A percentile compares a stretch with the other conserved stretches of the same genome.
These are phyloP conservation scores for Solanum peruvianum DNA, from an alignment of 257 asterid species.

Conservation along the genomic window DNA sequence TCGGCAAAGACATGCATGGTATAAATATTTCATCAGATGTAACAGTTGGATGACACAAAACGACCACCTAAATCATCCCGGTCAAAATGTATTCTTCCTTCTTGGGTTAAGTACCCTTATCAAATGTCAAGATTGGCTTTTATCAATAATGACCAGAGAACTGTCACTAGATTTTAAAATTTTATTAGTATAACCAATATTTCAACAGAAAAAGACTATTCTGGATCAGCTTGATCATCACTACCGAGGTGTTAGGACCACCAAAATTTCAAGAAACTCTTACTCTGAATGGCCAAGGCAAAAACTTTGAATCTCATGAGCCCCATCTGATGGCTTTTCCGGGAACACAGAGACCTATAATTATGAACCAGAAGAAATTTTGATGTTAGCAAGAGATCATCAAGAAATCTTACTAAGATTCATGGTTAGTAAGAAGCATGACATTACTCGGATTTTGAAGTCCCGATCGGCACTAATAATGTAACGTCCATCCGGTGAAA, in stretches of 20 bases:
- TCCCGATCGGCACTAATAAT: conserved; percentile 89
- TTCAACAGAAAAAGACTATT: not conserved
- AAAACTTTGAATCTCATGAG: conserved; percentile 80
- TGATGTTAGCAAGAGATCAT: not conserved
- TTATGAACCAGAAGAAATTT: conserved; percentile 7
- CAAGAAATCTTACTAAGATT: not conserved
- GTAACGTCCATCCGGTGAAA: conserved; percentile 67
- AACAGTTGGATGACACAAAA: not conserved
- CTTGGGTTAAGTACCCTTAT: not conserved
- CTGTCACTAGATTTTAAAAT: not conserved
- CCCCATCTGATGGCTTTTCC: conserved; percentile 59
- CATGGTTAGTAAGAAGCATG: not conserved
- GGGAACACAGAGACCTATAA: conserved; percentile 74
- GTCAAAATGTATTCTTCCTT: not conserved
- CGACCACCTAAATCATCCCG: not conserved
- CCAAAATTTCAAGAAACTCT: conserved; percentile 9
- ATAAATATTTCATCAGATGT: not conserved
- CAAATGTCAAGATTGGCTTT: not conserved
- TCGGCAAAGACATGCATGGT: not conserved
- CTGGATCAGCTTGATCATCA: not conserved
- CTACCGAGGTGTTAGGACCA: not conserved
- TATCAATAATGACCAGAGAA: not conserved
- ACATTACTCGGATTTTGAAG: conserved; percentile 83
- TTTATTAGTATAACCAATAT: not conserved
- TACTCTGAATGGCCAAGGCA: conserved; percentile 97